These are phyloP conservation scores for Stylosanthes scabra DNA, from an alignment of 331 rosid genomes.

Conservation along the genomic window DNA sequence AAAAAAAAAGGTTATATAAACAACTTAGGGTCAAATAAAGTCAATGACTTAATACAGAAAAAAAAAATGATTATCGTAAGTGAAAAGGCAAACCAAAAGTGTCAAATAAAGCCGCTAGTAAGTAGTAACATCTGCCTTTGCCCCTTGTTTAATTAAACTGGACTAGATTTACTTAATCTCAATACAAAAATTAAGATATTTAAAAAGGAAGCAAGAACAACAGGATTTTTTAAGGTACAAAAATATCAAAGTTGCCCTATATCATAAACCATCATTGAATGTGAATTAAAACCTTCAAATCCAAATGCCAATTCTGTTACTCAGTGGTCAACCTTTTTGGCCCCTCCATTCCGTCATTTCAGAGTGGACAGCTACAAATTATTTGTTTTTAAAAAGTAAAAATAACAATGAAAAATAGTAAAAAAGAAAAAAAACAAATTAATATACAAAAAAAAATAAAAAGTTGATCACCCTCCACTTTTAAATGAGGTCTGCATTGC, in stretches of 20 bases:
- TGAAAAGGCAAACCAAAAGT: slow-evolving; percentile 3
- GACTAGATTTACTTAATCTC: neutral
- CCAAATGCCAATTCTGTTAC: slow-evolving; percentile 16
- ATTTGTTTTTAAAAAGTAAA: neutral
- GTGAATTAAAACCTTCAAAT: slow-evolving; percentile 34
- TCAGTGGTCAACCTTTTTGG: slow-evolving; percentile 36
- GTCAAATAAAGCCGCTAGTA: slow-evolving; percentile 19
- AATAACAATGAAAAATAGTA: neutral
- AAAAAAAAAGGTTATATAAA: too few relatives aligned
- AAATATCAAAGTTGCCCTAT: slow-evolving; percentile 12
- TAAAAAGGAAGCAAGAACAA: neutral
- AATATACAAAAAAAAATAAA: neutral
- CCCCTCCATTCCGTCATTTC: slow-evolving; percentile 24
- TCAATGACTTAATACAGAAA: neutral
- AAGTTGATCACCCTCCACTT: slow-evolving; percentile 30
- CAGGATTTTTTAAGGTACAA: neutral
- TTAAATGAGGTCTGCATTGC: slow-evolving; percentile 7
- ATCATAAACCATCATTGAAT: slow-evolving; percentile 30
- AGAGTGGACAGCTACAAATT: slow-evolving; percentile 51
- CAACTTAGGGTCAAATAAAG: neutral
- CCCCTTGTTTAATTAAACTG: neutral
- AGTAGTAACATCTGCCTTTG: too few relatives aligned
- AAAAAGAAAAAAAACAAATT: neutral
- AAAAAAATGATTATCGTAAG: neutral
- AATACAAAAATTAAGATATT: neutral